Evolutionary conservation across 805 yeast species (phyloP), one percentile per base, ranked within the genome.

Genomic region (Scheffersomyces spartinae): DNA sequence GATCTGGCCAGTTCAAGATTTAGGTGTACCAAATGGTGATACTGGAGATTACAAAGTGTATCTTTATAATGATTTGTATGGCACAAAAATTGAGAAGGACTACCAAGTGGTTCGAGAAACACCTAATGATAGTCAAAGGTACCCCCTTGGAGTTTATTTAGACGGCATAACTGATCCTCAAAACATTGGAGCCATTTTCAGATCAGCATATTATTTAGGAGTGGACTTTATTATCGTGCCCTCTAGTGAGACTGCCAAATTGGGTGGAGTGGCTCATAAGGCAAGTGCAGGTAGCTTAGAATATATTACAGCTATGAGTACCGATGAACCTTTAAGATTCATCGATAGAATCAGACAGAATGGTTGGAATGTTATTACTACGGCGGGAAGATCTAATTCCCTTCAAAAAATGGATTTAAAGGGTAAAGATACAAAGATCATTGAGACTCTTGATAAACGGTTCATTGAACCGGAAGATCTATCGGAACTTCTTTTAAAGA

Each of bases 81-180:
- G 35, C 10, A 29, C 26, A 3, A 33, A 28, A n/a, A 27, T 26
- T 9, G 34, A 24, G 9, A 19, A 25, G 8, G 12, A 14, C 8
- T 32, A 34, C 9, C 13, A 28, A 2, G 44, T 52, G 6, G 49
- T 36, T 6, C 32, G 54, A n/a, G 11, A 21, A 2, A 18, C 20
- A 9, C 7, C 16, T 4, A 21, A 20, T 9, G 18, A 18, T 43
- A 43, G 13, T 10, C 11, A 10, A 6, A 33, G 27, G 17, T 44
- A 33, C 38, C 93, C 95, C 3, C 39, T 85, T 10, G 95, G 84
- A 0, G 36, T 84, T 3, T 83, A 65, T 39, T 51, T 84, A 14
- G 95, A 84, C 47, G 83, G 80, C 31, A 63, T 85, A 22, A 71
- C 81, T 9, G 95, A 84, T 47, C 88, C 95, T 1, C 93, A 82